A percentile compares a stretch with the other conserved stretches of the same genome.
Conservation (phyloP, 164 flowering plant genomes). For the Santalum album region DNA sequence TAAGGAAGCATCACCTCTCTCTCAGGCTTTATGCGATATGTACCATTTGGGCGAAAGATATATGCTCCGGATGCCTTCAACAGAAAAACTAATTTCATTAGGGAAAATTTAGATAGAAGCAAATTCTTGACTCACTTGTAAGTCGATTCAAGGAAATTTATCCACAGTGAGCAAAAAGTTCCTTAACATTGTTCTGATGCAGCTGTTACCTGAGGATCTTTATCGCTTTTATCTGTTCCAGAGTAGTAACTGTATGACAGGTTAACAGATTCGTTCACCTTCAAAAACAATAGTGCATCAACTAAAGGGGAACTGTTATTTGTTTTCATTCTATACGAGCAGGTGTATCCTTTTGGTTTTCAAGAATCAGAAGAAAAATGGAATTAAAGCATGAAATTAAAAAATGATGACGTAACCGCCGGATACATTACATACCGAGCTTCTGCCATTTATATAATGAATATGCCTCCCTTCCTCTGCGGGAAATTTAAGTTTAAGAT, state of each 20-base stretch:
- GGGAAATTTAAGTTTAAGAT: conserved; percentile 26
- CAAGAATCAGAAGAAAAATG: too few species aligned
- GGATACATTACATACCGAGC: conserved; percentile 17
- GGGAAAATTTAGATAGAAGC: not conserved
- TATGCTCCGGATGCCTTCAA: conserved; percentile 95
- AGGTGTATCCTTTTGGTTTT: too few species aligned
- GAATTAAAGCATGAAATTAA: too few species aligned
- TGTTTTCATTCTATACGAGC: too few species aligned
- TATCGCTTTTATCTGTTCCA: conserved; percentile 23
- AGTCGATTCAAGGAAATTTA: not conserved
- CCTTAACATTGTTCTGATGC: not conserved
- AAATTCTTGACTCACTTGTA: too few species aligned
- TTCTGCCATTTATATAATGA: conserved; percentile 21
- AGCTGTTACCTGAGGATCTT: conserved; percentile 29
- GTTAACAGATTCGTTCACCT: conserved; percentile 28
- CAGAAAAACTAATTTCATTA: conserved; percentile 9
- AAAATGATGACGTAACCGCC: not conserved
- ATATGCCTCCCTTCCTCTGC: conserved; percentile 13
- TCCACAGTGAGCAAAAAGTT: too few species aligned
- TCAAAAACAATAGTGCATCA: not conserved
- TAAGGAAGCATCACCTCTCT: conserved; percentile 17
- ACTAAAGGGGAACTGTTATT: too few species aligned
- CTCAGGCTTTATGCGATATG: conserved; percentile 42
- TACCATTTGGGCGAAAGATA: conserved; percentile 88
- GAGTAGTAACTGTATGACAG: conserved; percentile 27